Evolutionary conservation across 2,329 filamentous ascomycete species (phyloP).

Genomic region (Arthroderma uncinatum): DNA sequence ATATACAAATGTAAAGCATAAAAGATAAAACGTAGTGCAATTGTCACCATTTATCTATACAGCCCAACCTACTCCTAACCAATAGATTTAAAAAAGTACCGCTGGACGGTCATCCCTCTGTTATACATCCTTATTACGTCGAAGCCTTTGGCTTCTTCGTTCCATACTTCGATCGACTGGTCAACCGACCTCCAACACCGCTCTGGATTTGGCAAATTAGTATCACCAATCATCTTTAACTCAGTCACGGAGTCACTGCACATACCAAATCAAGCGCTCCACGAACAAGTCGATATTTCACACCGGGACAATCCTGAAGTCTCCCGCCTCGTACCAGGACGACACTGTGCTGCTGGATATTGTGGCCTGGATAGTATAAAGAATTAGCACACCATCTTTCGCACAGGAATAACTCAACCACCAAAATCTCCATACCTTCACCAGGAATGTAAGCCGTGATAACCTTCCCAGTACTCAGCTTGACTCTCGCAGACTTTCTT

Average conservation of each 20-base stretch:
- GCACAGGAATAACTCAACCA: background rate
- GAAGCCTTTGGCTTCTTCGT: constrained; percentile 86
- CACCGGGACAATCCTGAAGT: constrained; percentile 95
- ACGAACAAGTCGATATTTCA: constrained; percentile 86
- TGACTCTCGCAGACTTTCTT: constrained; percentile 85
- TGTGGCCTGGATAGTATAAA: constrained; percentile 53
- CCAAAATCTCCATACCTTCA: constrained; percentile 47
- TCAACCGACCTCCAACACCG: constrained; percentile 74
- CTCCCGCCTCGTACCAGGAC: constrained; percentile 89
- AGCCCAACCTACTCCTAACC: background rate
- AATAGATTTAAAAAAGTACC: background rate
- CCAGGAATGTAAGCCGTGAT: constrained; percentile 92
- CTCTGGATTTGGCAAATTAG: constrained; percentile 45
- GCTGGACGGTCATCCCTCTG: background rate
- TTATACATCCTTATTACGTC: background rate
- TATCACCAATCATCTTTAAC: constrained; percentile 17
- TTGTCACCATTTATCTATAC: background rate
- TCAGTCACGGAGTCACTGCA: background rate
- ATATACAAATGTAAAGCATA: background rate
- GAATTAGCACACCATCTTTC: background rate
- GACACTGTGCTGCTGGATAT: constrained; percentile 97
- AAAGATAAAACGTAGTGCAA: background rate
- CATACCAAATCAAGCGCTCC: constrained; percentile 86
- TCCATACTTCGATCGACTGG: constrained; percentile 88
- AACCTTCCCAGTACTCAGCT: constrained; percentile 74